These are phyloP conservation scores for Sungouiella blattae DNA, from an alignment of 805 yeast genomes.

Conservation along the genomic window DNA sequence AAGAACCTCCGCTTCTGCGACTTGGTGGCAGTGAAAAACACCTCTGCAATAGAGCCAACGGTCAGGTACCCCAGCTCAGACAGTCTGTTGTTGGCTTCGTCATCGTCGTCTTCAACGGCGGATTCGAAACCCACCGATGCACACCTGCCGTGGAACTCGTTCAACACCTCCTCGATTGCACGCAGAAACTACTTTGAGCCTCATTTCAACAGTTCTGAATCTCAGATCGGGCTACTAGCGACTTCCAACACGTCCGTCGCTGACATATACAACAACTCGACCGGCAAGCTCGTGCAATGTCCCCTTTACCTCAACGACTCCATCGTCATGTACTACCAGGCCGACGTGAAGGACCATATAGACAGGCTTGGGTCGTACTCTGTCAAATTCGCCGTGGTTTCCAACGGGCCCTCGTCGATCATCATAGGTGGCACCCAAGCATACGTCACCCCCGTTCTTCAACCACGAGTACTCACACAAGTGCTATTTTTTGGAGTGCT, in stretches of 20 bases:
- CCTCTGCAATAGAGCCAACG: constrained; percentile 10
- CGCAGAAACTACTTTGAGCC: not conserved
- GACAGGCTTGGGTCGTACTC: constrained; percentile 45
- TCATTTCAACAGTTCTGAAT: not conserved
- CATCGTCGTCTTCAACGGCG: not conserved
- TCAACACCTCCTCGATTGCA: not conserved
- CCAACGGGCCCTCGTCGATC: constrained; percentile 32
- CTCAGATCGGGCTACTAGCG: not conserved
- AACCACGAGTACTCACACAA: constrained; percentile 24
- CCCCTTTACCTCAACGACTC: constrained; percentile 38
- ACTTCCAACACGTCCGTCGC: constrained; percentile 18
- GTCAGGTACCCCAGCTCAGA: constrained; percentile 1
- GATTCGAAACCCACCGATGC: too few species aligned
- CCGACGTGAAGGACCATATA: constrained; percentile 35
- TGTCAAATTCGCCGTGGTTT: constrained; percentile 38
- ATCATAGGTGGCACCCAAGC: constrained; percentile 47
- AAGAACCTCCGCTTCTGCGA: constrained; percentile 45
- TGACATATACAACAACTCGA: constrained; percentile 20
- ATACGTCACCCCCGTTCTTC: constrained; percentile 45
- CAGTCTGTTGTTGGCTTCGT: not conserved
- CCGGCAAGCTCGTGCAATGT: constrained; percentile 28
- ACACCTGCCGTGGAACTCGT: not conserved
- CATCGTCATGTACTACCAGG: constrained; percentile 34
- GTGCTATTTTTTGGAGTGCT: constrained; percentile 38
- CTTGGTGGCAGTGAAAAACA: constrained; percentile 34